Base-by-base conservation (phyloP, 2,329 filamentous ascomycete species). In the Albifimbria verrucaria region DNA sequence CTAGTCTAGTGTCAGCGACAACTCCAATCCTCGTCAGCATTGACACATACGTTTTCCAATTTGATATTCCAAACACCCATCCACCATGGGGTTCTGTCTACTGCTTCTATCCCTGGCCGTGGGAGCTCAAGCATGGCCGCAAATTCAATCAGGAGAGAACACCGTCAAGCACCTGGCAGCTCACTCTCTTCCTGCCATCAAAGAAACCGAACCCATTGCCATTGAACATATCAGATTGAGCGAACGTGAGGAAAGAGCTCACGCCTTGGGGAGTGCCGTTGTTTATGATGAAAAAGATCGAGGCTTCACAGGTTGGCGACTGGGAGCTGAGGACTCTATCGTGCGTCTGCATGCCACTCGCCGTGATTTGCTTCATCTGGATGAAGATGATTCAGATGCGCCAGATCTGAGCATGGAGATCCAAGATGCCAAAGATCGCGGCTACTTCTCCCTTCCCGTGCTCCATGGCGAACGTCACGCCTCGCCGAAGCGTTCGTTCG, bases 401-500 rank as follows among this genome's bases (percentile, higher is more conserved):
- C n/a, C n/a, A n/a, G 36, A n/a, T 42, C 32, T 53, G 22, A 41
- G 46, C 4, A 7, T 51, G 12, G 48, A 50, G n/a, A 44, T 49
- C 23, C 46, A 52, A 4, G 49, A 48, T 17, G 58, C 67, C 17
- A 61, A 39, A n/a, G 18, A 39, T 12, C 32, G 32, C 11, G 32
- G 32, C 32, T n/a, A 65, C 48, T 65, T 65, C 17, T 58, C 60
- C 48, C 62, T 60, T 49, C 60, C 68, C 25, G 15, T 36, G 17
- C 9, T 36, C 23, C 18, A 44, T 20, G 22, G 42, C 5, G 17
- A 23, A 11, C 18, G 28, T n/a, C 28, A 21, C 42, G 17, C 42
- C 5, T 60, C 61, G 20, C 55, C 79, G 51, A 62, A 67, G 44
- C 72, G 73, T 43, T 70, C 77, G n/a, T 66, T 77, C 41, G 72